Base-by-base conservation (phyloP, 345 rosid genomes). In the Erucastrum elatum region DNA sequence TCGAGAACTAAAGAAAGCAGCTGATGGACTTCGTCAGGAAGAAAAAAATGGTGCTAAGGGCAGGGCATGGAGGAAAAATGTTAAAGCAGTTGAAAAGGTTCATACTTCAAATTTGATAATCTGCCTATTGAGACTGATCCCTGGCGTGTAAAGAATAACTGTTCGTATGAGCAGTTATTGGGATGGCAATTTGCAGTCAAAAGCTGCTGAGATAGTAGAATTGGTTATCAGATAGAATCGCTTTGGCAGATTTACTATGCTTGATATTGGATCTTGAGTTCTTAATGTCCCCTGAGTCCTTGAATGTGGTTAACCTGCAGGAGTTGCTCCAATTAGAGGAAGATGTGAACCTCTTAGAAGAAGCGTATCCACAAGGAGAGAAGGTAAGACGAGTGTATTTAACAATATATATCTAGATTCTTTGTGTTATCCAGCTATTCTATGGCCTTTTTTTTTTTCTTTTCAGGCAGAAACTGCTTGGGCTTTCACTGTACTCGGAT, bases 341-440 rank as follows among this genome's bases (percentile, higher is more conserved):
- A 87, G 99, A 96, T 79, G 98, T 93, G 65, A 93, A 93, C 68
- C 92, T 96, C 83, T 83, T 96, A 68, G 98, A 96, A 83, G 99
- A 96, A 86, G 82, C 90, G 97, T 93, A 93, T 75, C 98, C 99
- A 71, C 99, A 93, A 87, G 99, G 99, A 79, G 99, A 96, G 81
- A 85, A 91, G 92, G 99, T 96, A 79, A 75, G 73, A 77, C 21
- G 33, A 51, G 64, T 44, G 8, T 64, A 64, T 44, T 5, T 41
- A 15, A 53, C 25, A 17, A 29, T 51, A 21, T 6, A 74, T 12
- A 64, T 66, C 44, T 26, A n/a, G 16, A 16, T 7, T 60, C 6
- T 58, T 74, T 66, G 21, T 15, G 25, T 33, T 49, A 31, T 71
- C 41, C 70, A 35, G 27, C 29, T 11, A 39, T 64, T 71, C 70